phyloP scores from a whole-genome alignment of 768 basidiomycete species.

The Porphyrellus cyaneotinctus region DNA sequence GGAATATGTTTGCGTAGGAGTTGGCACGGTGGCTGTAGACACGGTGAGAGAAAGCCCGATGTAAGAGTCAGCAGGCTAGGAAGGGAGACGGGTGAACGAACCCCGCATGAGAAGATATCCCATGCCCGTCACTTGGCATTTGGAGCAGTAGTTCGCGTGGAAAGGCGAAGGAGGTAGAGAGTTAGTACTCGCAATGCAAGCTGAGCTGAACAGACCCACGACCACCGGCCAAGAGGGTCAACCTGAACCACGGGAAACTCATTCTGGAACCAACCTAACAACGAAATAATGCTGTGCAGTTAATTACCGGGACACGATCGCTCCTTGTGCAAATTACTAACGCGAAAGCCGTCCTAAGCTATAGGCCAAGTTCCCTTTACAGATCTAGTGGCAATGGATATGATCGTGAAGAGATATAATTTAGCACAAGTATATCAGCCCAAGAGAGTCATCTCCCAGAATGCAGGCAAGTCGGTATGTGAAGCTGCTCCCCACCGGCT shows the following conservation, averaged over 20 bases:
- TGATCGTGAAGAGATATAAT: conserved; percentile 10
- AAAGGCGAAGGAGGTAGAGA: neutral
- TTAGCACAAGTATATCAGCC: neutral
- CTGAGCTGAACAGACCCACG: conserved; percentile 37
- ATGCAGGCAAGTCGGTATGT: conserved; percentile 20
- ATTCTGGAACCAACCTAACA: conserved; percentile 26
- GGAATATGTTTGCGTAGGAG: conserved; percentile 35
- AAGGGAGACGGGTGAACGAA: conserved; percentile 28
- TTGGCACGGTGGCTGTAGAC: conserved; percentile 32
- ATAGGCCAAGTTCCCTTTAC: conserved; percentile 2
- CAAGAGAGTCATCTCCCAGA: conserved; percentile 20
- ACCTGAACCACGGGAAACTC: conserved; percentile 56
- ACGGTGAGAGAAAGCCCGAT: conserved; percentile 2
- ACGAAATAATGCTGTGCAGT: conserved; percentile 14
- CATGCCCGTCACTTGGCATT: conserved; percentile 45
- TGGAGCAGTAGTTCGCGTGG: neutral
- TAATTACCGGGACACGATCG: conserved; percentile 5
- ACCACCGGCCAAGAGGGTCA: conserved; percentile 43
- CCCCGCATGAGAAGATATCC: conserved; percentile 62
- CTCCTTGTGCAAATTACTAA: conserved; percentile 10
- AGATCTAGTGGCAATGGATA: conserved; percentile 7
- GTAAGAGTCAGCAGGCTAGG: conserved; percentile 1
- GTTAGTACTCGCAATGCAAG: conserved; percentile 4
- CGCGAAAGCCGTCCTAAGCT: conserved; percentile 7
- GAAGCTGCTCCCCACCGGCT: conserved; percentile 17